Percentiles rank a stretch among this genome's conserved stretches.
phyloP scores from a whole-genome alignment of 2,329 filamentous ascomycete species.

The Monosporascus sp. region DNA sequence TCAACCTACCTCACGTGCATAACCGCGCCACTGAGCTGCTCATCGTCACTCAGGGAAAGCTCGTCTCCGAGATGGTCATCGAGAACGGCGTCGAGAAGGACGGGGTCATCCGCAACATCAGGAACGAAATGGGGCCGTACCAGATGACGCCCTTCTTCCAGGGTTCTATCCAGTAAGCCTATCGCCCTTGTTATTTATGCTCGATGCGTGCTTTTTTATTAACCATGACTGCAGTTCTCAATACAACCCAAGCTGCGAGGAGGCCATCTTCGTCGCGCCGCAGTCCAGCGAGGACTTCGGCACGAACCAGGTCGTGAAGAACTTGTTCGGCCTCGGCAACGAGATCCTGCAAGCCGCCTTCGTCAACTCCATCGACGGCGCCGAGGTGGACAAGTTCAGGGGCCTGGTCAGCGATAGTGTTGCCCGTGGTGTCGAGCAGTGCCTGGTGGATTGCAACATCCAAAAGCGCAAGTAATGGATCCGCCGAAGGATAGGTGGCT shows the following conservation, averaged over 20 bases:
- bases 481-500: no score
- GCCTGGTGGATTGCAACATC: conserved; percentile 41
- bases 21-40: conserved; percentile 49
- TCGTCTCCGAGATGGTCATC: conserved; percentile 47
- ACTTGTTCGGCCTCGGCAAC: conserved; percentile 29
- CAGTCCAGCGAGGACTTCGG: conserved; percentile 23
- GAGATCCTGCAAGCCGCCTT: conserved; percentile 31
- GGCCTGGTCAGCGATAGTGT: conserved; percentile 40
- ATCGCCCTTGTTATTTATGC: conserved; percentile 19
- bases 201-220: conserved; percentile 31
- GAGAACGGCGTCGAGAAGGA: conserved; percentile 44
- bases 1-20: conserved; percentile 54
- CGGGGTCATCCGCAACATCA: conserved; percentile 30
- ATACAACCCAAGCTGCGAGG: conserved; percentile 50
- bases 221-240: conserved; percentile 23
- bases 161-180: conserved; percentile 40
- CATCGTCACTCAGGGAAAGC: conserved; percentile 42
- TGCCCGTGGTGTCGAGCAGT: conserved; percentile 47
- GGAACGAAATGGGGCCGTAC: conserved; percentile 33
- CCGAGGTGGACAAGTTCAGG: conserved; percentile 36
- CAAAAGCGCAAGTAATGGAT: conserved; percentile 13
- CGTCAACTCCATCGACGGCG: conserved; percentile 11
- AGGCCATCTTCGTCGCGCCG: conserved; percentile 37
- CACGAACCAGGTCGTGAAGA: conserved; percentile 11
- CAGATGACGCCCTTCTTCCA: conserved; percentile 51